These are phyloP conservation scores for Leccinellum luteum DNA, from an alignment of 768 basidiomycete genomes.

Conservation along the genomic window DNA sequence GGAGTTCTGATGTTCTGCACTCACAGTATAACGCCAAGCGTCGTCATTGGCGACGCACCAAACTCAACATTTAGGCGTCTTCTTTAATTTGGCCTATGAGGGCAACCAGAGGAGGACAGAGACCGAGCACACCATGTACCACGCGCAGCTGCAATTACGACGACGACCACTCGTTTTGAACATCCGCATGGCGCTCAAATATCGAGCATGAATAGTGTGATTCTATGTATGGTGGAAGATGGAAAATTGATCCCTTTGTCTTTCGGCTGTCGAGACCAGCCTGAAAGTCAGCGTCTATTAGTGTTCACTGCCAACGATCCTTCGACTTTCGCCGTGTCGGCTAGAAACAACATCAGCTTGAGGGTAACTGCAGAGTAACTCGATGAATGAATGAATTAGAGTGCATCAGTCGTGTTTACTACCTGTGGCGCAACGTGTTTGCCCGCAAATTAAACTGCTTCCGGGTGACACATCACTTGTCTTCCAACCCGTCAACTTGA, in stretches of 20 bases:
- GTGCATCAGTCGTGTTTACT: too few species aligned
- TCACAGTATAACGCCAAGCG: constrained; percentile 89
- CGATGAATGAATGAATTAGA: neutral
- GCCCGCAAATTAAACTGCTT: neutral
- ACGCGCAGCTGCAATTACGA: constrained; percentile 21
- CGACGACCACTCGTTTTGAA: neutral
- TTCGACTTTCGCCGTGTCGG: neutral
- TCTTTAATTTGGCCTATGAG: constrained; percentile 1
- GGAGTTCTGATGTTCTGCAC: neutral
- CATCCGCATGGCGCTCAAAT: neutral
- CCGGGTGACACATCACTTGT: constrained; percentile 2
- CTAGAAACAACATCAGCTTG: neutral
- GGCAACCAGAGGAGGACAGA: constrained; percentile 4
- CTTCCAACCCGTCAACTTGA: neutral
- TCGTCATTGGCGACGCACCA: constrained; percentile 99
- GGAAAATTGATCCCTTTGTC: neutral
- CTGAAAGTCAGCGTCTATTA: neutral
- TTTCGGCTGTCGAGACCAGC: neutral
- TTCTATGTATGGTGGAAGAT: neutral
- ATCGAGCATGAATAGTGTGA: neutral
- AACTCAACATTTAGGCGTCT: constrained; percentile 83
- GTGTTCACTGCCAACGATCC: neutral
- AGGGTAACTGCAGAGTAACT: neutral
- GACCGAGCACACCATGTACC: constrained; percentile 25
- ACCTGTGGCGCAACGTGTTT: constrained; percentile 17